Percentiles rank a stretch among this genome's conserved stretches.
Evolutionary conservation across 2,329 filamentous ascomycete genomes (phyloP).

Genomic region (Elsinoe fawcettii): DNA sequence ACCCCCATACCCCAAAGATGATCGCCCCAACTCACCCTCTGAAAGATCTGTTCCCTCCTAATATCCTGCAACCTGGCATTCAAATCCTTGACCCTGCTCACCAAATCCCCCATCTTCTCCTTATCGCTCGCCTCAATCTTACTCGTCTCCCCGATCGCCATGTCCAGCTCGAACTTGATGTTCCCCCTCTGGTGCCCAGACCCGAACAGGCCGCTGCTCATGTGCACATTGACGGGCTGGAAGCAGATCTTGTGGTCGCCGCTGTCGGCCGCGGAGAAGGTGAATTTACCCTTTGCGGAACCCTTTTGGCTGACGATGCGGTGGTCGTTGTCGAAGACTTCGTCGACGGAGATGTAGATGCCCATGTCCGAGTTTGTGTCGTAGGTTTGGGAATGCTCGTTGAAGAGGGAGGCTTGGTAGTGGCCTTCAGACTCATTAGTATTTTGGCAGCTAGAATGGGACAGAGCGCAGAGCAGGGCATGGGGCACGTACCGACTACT

Average conservation of each 20-base stretch:
- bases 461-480: not conserved
- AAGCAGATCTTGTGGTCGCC: slow-evolving; percentile 96
- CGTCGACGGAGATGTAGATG: slow-evolving; percentile 91
- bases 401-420: slow-evolving; percentile 79
- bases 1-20: not conserved
- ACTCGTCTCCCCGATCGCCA: slow-evolving; percentile 90
- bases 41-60: slow-evolving; percentile 89
- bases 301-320: slow-evolving; percentile 86
- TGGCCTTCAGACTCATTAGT: slow-evolving; percentile 48
- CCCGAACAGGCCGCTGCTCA: slow-evolving; percentile 64
- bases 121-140: slow-evolving; percentile 92
- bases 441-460: not conserved
- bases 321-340: slow-evolving; percentile 96
- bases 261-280: slow-evolving; percentile 88
- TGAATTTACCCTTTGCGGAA: slow-evolving; percentile 70
- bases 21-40: slow-evolving; percentile 54
- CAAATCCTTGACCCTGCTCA: slow-evolving; percentile 79
- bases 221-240: slow-evolving; percentile 67
- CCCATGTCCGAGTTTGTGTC: slow-evolving; percentile 60
- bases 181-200: slow-evolving; percentile 59
- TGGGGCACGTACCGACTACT: slow-evolving; percentile 63
- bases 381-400: slow-evolving; percentile 62
- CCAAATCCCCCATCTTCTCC: slow-evolving; percentile 82
- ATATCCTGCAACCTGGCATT: slow-evolving; percentile 84
- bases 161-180: slow-evolving; percentile 76